These are phyloP conservation scores for Termitomyces sp. DNA, from an alignment of 768 basidiomycete species.

Conservation along the genomic window DNA sequence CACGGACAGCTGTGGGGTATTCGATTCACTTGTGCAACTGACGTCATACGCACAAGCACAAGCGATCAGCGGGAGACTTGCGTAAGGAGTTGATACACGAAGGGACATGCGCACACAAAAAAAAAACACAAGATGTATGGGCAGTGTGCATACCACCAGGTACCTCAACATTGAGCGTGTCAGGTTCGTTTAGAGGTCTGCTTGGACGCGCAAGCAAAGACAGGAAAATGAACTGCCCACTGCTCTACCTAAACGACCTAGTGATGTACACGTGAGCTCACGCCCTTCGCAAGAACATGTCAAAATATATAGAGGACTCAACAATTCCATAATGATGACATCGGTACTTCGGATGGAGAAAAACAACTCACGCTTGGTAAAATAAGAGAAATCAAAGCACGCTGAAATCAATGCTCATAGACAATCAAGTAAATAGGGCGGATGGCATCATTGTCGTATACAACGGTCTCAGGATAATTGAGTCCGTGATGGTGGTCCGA, in stretches of 20 bases:
- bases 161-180: too few relatives aligned
- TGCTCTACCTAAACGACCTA: neutral
- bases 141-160: neutral
- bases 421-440: constrained; percentile 20
- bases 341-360: constrained; percentile 22
- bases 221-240: neutral
- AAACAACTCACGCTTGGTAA: neutral
- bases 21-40: neutral
- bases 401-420: constrained; percentile 1
- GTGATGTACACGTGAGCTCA: neutral
- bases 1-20: neutral
- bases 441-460: constrained; percentile 21
- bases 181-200: neutral
- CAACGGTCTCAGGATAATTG: constrained; percentile 20
- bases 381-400: neutral
- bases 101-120: too few relatives aligned
- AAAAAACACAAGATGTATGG: neutral
- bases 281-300: neutral
- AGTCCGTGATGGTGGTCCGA: constrained; percentile 1
- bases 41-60: neutral
- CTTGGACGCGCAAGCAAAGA: too few relatives aligned
- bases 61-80: neutral
- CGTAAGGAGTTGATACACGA: neutral
- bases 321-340: neutral
- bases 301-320: neutral